phyloP scores from a whole-genome alignment of 352 stramenopile species.

The Globisporangium cystogenes region DNA sequence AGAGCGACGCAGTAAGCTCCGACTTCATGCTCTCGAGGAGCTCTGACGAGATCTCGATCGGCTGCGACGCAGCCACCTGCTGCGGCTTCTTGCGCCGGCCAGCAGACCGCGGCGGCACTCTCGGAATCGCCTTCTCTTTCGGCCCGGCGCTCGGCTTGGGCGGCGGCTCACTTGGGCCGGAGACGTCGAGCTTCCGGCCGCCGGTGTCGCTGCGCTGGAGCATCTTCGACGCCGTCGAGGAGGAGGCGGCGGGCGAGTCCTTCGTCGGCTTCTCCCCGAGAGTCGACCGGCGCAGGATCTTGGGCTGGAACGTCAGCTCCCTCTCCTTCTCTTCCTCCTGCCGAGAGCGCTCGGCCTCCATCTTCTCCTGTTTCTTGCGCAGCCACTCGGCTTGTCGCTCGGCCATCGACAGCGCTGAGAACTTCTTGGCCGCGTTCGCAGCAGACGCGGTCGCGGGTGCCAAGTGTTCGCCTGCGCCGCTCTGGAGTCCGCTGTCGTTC shows the following conservation, averaged over 20 bases:
- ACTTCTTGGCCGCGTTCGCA: constrained; percentile 29
- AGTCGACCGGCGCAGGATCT: constrained; percentile 66
- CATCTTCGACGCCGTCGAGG: neutral
- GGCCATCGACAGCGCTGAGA: constrained; percentile 66
- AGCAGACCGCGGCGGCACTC: constrained; percentile 20
- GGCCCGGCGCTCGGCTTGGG: constrained; percentile 3
- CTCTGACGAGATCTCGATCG: constrained; percentile 54
- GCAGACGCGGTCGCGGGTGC: neutral
- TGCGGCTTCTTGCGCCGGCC: constrained; percentile 23
- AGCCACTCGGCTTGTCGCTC: constrained; percentile 80
- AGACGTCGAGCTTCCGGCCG: constrained; percentile 12
- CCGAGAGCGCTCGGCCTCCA: constrained; percentile 51
- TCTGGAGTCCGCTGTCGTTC: constrained; percentile 11
- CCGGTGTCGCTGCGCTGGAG: constrained; percentile 14
- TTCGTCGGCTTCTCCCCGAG: constrained; percentile 38
- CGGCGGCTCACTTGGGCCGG: constrained; percentile 4
- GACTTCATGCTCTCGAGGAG: constrained; percentile 66
- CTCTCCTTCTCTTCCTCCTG: constrained; percentile 68
- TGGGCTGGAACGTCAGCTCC: constrained; percentile 81
- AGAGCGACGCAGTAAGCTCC: constrained; percentile 54
- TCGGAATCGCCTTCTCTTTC: constrained; percentile 34
- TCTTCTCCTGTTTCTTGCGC: constrained; percentile 70
- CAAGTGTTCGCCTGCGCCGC: neutral
- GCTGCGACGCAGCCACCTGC: constrained; percentile 32
- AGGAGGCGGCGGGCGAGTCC: constrained; percentile 13